These are phyloP conservation scores for Sphagnum tenellum DNA, from an alignment of 225 moss, liverwort and hornwort genomes.

Conservation along the genomic window DNA sequence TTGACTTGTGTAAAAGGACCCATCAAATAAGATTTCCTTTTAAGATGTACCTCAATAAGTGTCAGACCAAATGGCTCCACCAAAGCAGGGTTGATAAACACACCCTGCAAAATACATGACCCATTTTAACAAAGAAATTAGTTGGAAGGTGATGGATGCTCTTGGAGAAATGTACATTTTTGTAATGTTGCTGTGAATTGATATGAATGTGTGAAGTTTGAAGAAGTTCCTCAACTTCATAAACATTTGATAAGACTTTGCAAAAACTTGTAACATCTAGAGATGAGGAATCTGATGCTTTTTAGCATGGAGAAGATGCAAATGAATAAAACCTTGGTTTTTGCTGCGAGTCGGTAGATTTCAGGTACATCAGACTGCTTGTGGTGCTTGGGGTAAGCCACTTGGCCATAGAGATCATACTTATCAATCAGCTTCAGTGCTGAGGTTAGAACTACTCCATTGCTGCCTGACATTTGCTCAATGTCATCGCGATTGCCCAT, in stretches of 20 bases:
- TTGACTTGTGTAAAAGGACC: too few species aligned
- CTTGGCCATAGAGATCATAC: conserved; percentile 64
- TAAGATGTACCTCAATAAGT: conserved; percentile 52
- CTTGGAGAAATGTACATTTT: too few species aligned
- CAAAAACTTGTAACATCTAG: too few species aligned
- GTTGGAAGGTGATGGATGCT: too few species aligned
- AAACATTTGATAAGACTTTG: too few species aligned
- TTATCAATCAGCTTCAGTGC: conserved; percentile 68
- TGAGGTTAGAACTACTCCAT: conserved; percentile 43
- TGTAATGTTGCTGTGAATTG: too few species aligned
- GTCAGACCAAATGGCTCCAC: conserved; percentile 80
- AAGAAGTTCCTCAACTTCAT: too few species aligned
- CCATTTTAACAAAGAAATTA: too few species aligned
- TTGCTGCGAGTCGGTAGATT: conserved; percentile 65
- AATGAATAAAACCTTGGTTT: conserved; percentile 43
- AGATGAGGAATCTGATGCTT: too few species aligned
- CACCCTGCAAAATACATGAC: conserved; percentile 31
- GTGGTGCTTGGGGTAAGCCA: conserved; percentile 78
- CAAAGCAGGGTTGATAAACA: conserved; percentile 71
- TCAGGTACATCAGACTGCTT: conserved; percentile 66
- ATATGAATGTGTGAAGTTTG: too few species aligned
- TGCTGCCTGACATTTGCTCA: conserved; percentile 57
- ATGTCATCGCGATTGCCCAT: conserved; percentile 84
- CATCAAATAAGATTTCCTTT: too few species aligned
- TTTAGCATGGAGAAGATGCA: too few species aligned